Evolutionary conservation across 768 basidiomycete species (phyloP), one percentile per base, ranked within the genome.

Genomic region (Tulasnella sp.): DNA sequence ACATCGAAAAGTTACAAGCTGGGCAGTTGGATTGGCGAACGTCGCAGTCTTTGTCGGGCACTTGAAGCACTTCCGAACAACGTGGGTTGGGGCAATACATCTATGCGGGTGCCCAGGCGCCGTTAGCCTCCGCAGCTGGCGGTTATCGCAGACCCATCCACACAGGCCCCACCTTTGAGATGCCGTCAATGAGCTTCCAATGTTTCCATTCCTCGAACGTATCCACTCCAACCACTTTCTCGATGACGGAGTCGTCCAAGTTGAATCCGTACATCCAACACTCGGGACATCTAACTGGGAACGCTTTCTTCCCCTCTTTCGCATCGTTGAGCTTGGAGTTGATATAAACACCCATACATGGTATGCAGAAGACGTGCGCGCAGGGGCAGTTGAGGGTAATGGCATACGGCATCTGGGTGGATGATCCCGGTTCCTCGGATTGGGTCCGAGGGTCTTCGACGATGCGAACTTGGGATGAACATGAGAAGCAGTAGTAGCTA

Each of bases 251-350:
- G 38, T 79, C 78, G 42, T 72, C 73, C 42, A 79, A 27, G 39
- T 48, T n/a, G 72, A 68, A 74, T 27, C 39, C 38, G 73, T 46
- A 40, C 38, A 40, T 40, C 73, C 68, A 44, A 48, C 78, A 79
- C 46, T 42, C 78, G 27, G 78, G 78, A 72, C 78, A 79, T 1
- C 78, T 71, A 34, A 79, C 71, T 9, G 78, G 78, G 38, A 79
- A 79, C 19, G 71, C 78, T 27, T 31, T 31, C 44, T 48, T 40
- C 10, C 56, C 78, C 27, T 40, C 31, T 40, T 40, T 31, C 9
- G 68, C 71, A 46, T 72, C 44, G n/a, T 74, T 34, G 7, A 79
- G 71, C 36, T 48, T 48, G 40, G 78, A 74, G n/a, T 44, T 39
- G 40, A 79, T 38, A 21, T 79, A 74, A 2, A 38, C 27, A 16